Percentiles rank a stretch among this genome's conserved stretches.
Conservation (phyloP, 345 rosid genomes). For the Syzygium grande region DNA sequence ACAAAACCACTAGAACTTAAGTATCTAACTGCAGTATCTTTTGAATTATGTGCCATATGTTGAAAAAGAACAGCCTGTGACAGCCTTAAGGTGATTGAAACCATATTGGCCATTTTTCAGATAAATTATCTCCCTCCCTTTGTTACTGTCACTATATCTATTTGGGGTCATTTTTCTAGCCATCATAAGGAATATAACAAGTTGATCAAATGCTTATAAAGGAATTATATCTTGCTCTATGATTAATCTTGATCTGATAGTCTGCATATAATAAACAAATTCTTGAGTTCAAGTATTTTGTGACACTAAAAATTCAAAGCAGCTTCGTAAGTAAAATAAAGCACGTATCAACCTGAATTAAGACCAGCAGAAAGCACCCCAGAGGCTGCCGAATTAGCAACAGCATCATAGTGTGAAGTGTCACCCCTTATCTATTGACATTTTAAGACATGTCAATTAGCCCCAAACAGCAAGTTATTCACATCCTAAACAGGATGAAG, state of each 20-base stretch:
- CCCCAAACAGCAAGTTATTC: not conserved
- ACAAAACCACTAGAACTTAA: not conserved
- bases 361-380: slow-evolving; percentile 97
- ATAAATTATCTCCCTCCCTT: not conserved
- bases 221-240: not conserved
- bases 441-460: not conserved
- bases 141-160: not conserved
- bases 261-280: not conserved
- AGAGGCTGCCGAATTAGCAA: slow-evolving; percentile 91
- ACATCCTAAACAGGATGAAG: not conserved
- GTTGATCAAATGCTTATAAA: not conserved
- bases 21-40: not conserved
- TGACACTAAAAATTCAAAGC: not conserved
- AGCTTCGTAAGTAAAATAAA: not conserved
- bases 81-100: not conserved
- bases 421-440: slow-evolving; percentile 79
- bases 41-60: not conserved
- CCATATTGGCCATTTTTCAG: not conserved
- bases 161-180: not conserved
- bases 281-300: not conserved
- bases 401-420: slow-evolving; percentile 94
- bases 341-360: slow-evolving; percentile 53
- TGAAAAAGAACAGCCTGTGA: not conserved
- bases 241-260: not conserved
- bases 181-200: not conserved